phyloP scores from a whole-genome alignment of 1,284 basidiomycete genomes.

The Inonotus obliquus region DNA sequence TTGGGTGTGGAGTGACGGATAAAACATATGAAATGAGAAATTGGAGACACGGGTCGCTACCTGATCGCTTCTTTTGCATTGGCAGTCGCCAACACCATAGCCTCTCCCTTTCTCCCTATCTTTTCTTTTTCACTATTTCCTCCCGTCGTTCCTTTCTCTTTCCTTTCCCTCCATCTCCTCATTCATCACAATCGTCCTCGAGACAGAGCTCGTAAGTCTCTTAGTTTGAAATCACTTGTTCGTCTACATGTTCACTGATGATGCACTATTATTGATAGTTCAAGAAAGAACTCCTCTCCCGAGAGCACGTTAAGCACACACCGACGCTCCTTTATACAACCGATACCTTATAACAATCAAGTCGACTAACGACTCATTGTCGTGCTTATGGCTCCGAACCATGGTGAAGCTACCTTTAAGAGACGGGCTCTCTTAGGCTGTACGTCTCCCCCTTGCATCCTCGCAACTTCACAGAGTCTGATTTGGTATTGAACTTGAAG shows the following conservation, averaged over 20 bases:
- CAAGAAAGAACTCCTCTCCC: too few relatives aligned
- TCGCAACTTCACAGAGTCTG: background rate
- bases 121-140: background rate
- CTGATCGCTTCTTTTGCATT: too few relatives aligned
- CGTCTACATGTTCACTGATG: background rate
- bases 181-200: background rate
- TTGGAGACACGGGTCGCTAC: too few relatives aligned
- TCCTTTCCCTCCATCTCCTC: background rate
- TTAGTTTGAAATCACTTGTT: background rate
- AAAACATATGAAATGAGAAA: too few relatives aligned
- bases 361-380: background rate
- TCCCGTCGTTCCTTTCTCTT: background rate
- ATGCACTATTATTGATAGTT: too few relatives aligned
- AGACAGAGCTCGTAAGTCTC: background rate
- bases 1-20: too few relatives aligned
- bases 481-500: background rate
- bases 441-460: slow-evolving; percentile 3
- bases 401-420: slow-evolving; percentile 9
- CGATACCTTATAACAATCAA: background rate
- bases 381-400: background rate
- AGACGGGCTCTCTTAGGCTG: slow-evolving; percentile 17
- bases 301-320: too few relatives aligned
- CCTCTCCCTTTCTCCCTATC: background rate
- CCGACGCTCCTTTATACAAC: background rate
- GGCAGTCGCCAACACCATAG: background rate